Conservation (phyloP, 2,329 filamentous ascomycete genomes). For the Botrytis byssoidea region DNA sequence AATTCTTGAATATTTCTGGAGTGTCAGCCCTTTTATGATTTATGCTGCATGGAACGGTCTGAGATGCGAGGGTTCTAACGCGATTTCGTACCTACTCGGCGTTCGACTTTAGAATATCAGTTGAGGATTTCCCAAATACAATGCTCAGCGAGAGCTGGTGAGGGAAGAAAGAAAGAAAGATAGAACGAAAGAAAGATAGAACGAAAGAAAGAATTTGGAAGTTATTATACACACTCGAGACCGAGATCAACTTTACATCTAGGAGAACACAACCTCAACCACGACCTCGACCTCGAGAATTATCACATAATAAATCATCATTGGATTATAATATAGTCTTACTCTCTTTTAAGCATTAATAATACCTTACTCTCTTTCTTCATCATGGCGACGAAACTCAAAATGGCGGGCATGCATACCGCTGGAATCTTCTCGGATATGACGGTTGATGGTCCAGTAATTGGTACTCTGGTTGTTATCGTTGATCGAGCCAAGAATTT, state of each 20-base stretch:
- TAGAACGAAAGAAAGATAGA: neutral
- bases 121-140: slow-evolving; percentile 18
- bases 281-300: slow-evolving; percentile 8
- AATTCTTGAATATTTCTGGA: neutral
- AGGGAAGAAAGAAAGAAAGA: slow-evolving; percentile 26
- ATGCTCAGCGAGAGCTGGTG: slow-evolving; percentile 32
- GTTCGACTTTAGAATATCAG: slow-evolving; percentile 9
- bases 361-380: slow-evolving; percentile 4
- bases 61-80: slow-evolving; percentile 11
- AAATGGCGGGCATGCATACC: slow-evolving; percentile 70
- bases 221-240: slow-evolving; percentile 5
- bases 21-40: neutral
- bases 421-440: slow-evolving; percentile 94
- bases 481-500: slow-evolving; percentile 96
- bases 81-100: slow-evolving; percentile 11
- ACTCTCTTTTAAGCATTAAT: slow-evolving; percentile 5
- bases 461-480: slow-evolving; percentile 88
- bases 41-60: slow-evolving; percentile 11
- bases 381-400: slow-evolving; percentile 53
- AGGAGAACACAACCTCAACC: neutral
- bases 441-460: slow-evolving; percentile 86
- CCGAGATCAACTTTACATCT: neutral
- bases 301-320: neutral
- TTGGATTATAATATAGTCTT: neutral
- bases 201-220: slow-evolving; percentile 1